Base-by-base conservation (phyloP, 805 yeast species). In the Cyberlindnera euphorbiiphila region DNA sequence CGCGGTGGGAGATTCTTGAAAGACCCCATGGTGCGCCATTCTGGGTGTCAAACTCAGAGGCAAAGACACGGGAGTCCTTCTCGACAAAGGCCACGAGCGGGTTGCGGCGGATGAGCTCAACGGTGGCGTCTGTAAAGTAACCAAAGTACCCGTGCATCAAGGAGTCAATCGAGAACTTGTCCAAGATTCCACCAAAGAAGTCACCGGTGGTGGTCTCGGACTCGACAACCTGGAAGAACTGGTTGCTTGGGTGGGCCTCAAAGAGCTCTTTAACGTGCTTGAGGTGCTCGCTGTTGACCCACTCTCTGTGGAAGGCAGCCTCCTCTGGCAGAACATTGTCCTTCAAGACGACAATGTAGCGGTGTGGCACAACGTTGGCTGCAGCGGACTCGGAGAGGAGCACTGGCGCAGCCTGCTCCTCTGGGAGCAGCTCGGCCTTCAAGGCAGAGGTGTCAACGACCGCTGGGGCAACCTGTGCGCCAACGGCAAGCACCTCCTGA, bases 11-110 rank as follows among this genome's bases (percentile, higher is more conserved):
- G 43, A 88, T 77, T 70, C 96, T 77, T 18, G 95, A 85, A 46
- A 88, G 73, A 53, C 96, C 96, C 96, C 96, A 88, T 32, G 96
- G 95, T 20, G 95, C 89, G 45, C 88, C 88, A 47, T 74, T 73
- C 66, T 87, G 93, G 43, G 76, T 72, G 44, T 78, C 74, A 36
- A 78, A 71, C 50, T 77, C 81, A 36, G 65, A 67, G 20, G 87
- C 76, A 45, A 69, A 65, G 37, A 86, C 95, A 45, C 69, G 62
- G 2, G 89, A 80, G 57, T 86, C 95, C 53, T 68, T 64, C 67
- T 86, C 96, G 43, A 86, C 81, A 57, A 74, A 78, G 34, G 75
- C 76, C 29, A 86, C 79, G 29, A 70, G 51, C 14, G 85, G 84
- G 59, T 71, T 76, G 46, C 73, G 66, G 49, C 88, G 77, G 53